These are phyloP conservation scores for Trichoderma guizhouense DNA, from an alignment of 2,329 filamentous ascomycete species.

Conservation along the genomic window DNA sequence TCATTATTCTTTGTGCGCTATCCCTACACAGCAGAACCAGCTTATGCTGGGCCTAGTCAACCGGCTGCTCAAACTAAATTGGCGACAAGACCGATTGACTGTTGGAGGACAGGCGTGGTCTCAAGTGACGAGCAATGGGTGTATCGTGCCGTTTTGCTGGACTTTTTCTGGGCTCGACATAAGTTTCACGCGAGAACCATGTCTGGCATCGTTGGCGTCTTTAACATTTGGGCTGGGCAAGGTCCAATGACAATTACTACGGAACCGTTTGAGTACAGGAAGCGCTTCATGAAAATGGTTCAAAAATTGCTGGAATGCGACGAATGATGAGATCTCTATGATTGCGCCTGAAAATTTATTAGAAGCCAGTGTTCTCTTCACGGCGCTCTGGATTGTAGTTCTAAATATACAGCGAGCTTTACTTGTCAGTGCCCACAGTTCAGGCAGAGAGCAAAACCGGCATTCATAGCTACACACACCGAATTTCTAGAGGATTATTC, in stretches of 20 bases:
- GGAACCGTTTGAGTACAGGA: conserved; percentile 62
- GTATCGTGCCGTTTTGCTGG: conserved; percentile 65
- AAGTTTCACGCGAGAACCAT: conserved; percentile 63
- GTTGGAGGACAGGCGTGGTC: conserved; percentile 60
- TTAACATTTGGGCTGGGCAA: conserved; percentile 60
- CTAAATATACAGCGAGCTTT: too few species aligned
- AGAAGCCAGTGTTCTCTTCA: too few species aligned
- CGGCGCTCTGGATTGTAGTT: too few species aligned
- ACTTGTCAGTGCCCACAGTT: too few species aligned
- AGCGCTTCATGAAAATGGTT: conserved; percentile 50
- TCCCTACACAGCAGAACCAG: conserved; percentile 31
- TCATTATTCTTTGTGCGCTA: conserved; percentile 62
- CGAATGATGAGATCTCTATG: neutral
- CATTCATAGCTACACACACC: too few species aligned
- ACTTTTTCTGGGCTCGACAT: conserved; percentile 79
- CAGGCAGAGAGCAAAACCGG: too few species aligned
- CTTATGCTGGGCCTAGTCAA: conserved; percentile 21
- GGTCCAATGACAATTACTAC: conserved; percentile 76
- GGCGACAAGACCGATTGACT: neutral
- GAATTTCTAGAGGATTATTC: too few species aligned
- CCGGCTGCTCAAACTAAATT: neutral
- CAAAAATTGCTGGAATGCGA: conserved; percentile 33
- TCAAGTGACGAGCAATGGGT: conserved; percentile 63
- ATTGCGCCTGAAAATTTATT: too few species aligned
- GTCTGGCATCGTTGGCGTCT: conserved; percentile 61